phyloP scores from a whole-genome alignment of 2,329 filamentous ascomycete genomes.

The Monosporascus sp. region DNA sequence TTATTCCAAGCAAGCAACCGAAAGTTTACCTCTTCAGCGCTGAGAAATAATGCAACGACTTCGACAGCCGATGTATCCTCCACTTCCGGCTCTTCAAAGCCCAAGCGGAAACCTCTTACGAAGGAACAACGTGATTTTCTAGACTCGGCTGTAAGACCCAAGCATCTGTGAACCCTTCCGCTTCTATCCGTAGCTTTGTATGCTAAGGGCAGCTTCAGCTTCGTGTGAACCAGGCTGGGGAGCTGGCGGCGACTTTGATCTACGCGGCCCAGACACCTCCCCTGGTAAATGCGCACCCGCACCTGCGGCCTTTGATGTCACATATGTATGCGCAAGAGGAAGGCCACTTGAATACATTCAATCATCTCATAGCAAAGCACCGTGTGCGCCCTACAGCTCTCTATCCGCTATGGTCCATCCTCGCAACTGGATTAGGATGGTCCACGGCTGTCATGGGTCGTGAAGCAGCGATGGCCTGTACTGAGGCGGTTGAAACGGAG shows the following conservation, averaged over 20 bases:
- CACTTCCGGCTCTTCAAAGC: conserved; percentile 24
- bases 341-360: conserved; percentile 81
- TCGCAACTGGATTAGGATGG: conserved; percentile 82
- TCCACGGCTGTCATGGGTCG: conserved; percentile 80
- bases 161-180: neutral
- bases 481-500: conserved; percentile 96
- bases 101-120: conserved; percentile 56
- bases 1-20: conserved; percentile 17
- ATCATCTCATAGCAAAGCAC: conserved; percentile 73
- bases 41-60: conserved; percentile 14
- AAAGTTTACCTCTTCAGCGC: conserved; percentile 20
- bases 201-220: conserved; percentile 45
- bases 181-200: conserved; percentile 1
- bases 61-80: conserved; percentile 14
- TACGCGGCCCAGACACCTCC: conserved; percentile 84
- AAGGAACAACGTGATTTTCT: conserved; percentile 68
- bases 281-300: conserved; percentile 74
- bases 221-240: conserved; percentile 94
- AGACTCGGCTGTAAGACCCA: conserved; percentile 57
- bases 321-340: conserved; percentile 99
- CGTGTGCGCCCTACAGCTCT: conserved; percentile 88
- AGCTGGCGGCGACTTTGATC: conserved; percentile 93
- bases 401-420: conserved; percentile 81
- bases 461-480: conserved; percentile 97
- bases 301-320: conserved; percentile 83